Percentiles rank a stretch among this genome's conserved stretches.
These are phyloP conservation scores for Dianthus caryophyllus DNA, from an alignment of 148 eudicot genomes.

Conservation along the genomic window DNA sequence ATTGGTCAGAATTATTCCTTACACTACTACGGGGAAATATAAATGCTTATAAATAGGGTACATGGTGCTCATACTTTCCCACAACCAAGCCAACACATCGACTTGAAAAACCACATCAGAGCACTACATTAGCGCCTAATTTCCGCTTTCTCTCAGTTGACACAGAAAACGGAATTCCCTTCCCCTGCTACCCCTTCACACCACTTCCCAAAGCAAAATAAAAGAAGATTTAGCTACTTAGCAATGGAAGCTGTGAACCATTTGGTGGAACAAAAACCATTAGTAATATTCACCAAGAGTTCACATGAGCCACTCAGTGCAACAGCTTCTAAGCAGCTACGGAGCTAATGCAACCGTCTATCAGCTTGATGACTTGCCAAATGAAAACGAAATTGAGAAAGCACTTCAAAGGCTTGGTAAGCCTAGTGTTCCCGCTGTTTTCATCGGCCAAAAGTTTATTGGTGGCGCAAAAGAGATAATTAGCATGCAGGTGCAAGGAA, in stretches of 20 bases:
- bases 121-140: neutral
- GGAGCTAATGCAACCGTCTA: conserved; percentile 60
- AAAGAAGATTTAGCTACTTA: neutral
- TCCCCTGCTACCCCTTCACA: neutral
- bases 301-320: conserved; percentile 57
- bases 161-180: neutral
- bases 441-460: conserved; percentile 49
- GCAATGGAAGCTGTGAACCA: conserved; percentile 37
- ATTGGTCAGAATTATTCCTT: conserved; percentile 1
- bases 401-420: conserved; percentile 41
- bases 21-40: neutral
- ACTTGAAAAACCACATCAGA: neutral
- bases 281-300: conserved; percentile 63
- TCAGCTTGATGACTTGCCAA: conserved; percentile 53
- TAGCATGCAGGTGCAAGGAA: conserved; percentile 57
- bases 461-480: conserved; percentile 70
- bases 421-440: conserved; percentile 59
- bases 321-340: conserved; percentile 45
- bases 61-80: conserved; percentile 11
- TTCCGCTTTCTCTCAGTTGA: neutral
- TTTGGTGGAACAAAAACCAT: conserved; percentile 48
- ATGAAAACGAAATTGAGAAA: conserved; percentile 48
- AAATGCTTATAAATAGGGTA: conserved; percentile 15
- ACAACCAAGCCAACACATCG: conserved; percentile 5
- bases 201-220: neutral